Conservation (phyloP, 2,329 filamentous ascomycete species). For the Venturia asperata region DNA sequence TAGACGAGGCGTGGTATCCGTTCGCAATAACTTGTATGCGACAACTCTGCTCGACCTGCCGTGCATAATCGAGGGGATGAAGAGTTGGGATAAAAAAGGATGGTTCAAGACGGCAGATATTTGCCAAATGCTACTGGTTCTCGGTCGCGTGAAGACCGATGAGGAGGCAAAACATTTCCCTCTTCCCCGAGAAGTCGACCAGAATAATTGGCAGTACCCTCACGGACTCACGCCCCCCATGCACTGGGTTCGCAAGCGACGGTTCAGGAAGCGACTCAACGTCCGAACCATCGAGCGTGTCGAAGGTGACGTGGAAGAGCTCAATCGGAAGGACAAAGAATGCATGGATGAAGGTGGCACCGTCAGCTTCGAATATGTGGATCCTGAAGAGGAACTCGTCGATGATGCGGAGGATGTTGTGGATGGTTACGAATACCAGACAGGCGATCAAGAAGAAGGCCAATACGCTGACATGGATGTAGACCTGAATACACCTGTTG, state of each 20-base stretch:
- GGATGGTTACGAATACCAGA: conserved; percentile 43
- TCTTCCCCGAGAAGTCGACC: conserved; percentile 65
- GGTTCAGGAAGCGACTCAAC: conserved; percentile 76
- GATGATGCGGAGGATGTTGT: conserved; percentile 29
- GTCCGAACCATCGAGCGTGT: conserved; percentile 80
- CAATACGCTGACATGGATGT: conserved; percentile 27
- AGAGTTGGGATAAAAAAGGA: conserved; percentile 81
- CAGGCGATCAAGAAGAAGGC: conserved; percentile 27
- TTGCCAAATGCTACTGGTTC: conserved; percentile 79
- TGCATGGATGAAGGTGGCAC: conserved; percentile 36
- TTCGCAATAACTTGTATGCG: conserved; percentile 66
- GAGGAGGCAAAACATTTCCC: conserved; percentile 44
- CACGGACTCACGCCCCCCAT: conserved; percentile 85
- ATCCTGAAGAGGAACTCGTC: conserved; percentile 31
- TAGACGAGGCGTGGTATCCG: conserved; percentile 63
- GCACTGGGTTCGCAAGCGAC: conserved; percentile 73
- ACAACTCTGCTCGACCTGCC: conserved; percentile 76
- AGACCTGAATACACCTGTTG: conserved; percentile 39
- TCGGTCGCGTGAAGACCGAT: conserved; percentile 57
- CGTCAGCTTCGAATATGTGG: conserved; percentile 24
- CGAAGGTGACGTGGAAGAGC: conserved; percentile 67
- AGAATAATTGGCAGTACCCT: conserved; percentile 63
- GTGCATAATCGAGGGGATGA: conserved; percentile 83
- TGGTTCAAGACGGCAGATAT: conserved; percentile 88
- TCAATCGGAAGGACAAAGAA: conserved; percentile 61